Base-by-base conservation (phyloP, 257 asterid genomes). In the Lavandula angustifolia region DNA sequence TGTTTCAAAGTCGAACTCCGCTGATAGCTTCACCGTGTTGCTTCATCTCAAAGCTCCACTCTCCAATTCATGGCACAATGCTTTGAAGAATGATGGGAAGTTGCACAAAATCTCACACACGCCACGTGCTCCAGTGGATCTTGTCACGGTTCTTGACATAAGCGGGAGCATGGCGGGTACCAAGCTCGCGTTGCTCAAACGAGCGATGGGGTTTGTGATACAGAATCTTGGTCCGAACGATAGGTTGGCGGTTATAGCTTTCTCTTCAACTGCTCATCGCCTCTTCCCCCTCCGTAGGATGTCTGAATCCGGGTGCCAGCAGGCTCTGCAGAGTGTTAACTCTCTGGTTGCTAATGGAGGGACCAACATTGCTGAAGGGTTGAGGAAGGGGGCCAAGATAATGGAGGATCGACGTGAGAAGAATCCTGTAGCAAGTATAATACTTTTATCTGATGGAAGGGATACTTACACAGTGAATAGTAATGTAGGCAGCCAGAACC, bases 141-240 rank as follows among this genome's bases (percentile, higher is more conserved):
- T 94, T n/a, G 97, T 87, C 41, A 94, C 99, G 0, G 96, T 94
- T 80, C 96, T 94, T 56, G 99, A 94, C 69, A 89, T 84, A 35
- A 94, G 99, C 37, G 99, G 99, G 56, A 94, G 98, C 82, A 94
- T 94, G 99, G 97, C 97, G 1, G 99, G 99, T 17, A 90, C 97
- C 1, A 94, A 94, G 84, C 96, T 94, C 3, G 97, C 98, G 0
- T 46, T 94, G 72, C 81, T 94, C 27, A 94, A 94, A 75, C 89
- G 98, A 14, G 99, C 99, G 11, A 94, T 94, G 99, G 99, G 98
- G 7, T 94, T 94, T 32, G 91, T 94, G 67, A 94, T 94, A 73
- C 97, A 94, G 68, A 94, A 94, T 65, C 97, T 94, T 0, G 91
- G 98, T 34, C 97, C 97, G 1, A 84, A 81, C 32, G 99, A 94